These are phyloP conservation scores for Caryopteris hybrid DNA, from an alignment of 305 asterid genomes.

Conservation along the genomic window DNA sequence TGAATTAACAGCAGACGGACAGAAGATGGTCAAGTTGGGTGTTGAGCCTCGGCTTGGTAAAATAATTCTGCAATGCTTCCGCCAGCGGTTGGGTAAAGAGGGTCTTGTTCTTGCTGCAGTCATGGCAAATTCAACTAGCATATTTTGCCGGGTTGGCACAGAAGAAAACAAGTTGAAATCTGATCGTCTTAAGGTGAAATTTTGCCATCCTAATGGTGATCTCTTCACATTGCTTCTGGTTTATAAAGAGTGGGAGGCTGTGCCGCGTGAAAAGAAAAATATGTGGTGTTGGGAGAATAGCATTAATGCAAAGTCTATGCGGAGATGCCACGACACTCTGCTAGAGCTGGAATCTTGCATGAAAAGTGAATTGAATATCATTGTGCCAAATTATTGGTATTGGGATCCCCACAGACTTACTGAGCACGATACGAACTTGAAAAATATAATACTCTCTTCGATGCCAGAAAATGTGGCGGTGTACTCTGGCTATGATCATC, in stretches of 20 bases:
- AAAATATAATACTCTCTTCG: constrained; percentile 61
- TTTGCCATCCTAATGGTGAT: constrained; percentile 86
- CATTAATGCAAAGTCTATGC: constrained; percentile 88
- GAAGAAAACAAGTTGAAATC: constrained; percentile 62
- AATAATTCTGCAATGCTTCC: constrained; percentile 62
- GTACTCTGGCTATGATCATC: constrained; percentile 89
- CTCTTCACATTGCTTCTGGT: constrained; percentile 89
- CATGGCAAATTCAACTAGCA: constrained; percentile 82
- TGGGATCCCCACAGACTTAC: constrained; percentile 59
- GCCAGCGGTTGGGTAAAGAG: constrained; percentile 60
- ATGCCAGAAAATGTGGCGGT: constrained; percentile 85
- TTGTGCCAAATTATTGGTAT: constrained; percentile 71
- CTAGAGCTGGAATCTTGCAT: constrained; percentile 72
- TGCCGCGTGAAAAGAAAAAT: constrained; percentile 50
- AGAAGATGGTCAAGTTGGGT: constrained; percentile 75
- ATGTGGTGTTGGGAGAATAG: constrained; percentile 93
- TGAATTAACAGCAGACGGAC: constrained; percentile 59
- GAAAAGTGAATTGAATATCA: constrained; percentile 51
- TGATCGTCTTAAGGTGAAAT: constrained; percentile 82
- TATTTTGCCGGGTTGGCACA: constrained; percentile 87
- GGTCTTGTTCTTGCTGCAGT: constrained; percentile 93
- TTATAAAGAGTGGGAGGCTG: constrained; percentile 75
- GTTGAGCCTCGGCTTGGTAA: constrained; percentile 93
- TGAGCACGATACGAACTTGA: constrained; percentile 50
- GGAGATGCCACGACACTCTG: constrained; percentile 78